These are phyloP conservation scores for Eucalyptus guilfoylei DNA, from an alignment of 345 rosid genomes.

Conservation along the genomic window DNA sequence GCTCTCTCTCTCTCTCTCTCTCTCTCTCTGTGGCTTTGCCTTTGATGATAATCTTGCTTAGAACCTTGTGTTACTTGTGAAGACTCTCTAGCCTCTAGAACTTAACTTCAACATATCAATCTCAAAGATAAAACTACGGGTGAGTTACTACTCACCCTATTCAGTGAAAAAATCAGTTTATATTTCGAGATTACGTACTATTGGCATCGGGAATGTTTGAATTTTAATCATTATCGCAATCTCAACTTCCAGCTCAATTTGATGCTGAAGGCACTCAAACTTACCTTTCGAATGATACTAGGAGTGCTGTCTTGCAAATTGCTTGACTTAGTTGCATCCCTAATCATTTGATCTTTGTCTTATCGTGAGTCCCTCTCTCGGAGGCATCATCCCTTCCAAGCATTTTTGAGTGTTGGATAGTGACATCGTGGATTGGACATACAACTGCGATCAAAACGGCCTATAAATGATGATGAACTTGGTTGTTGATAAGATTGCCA, in stretches of 20 bases:
- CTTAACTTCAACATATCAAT: neutral
- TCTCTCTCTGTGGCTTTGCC: neutral
- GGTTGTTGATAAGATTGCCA: neutral
- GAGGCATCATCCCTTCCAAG: neutral
- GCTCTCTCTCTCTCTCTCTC: neutral
- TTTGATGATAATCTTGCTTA: neutral
- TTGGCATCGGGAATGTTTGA: neutral
- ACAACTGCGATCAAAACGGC: neutral
- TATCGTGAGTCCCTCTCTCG: neutral
- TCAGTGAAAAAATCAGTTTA: neutral
- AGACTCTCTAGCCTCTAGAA: neutral
- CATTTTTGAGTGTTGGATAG: neutral
- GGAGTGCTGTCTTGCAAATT: neutral
- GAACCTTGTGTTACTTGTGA: neutral
- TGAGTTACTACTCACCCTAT: neutral
- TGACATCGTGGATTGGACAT: neutral
- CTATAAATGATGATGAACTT: neutral
- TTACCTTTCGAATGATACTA: neutral
- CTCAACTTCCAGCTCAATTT: neutral
- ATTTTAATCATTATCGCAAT: neutral
- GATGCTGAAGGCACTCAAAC: neutral
- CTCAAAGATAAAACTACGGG: neutral
- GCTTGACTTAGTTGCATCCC: neutral
- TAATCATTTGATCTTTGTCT: neutral
- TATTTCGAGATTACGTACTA: neutral